Evolutionary conservation across 2,329 filamentous ascomycete species (phyloP).

Genomic region (Diaporthe caulivora): DNA sequence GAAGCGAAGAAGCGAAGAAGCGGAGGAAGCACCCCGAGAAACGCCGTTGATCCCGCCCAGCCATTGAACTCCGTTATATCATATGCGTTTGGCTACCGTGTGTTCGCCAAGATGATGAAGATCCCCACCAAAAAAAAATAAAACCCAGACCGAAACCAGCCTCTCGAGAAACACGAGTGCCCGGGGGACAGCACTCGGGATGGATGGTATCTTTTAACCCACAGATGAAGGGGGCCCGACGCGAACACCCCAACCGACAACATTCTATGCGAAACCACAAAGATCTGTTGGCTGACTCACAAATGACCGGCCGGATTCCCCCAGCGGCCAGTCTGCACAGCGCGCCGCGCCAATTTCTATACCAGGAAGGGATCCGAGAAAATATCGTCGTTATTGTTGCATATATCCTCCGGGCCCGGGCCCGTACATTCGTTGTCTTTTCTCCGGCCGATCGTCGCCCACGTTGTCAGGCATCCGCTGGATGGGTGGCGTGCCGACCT

Average conservation of each 20-base stretch:
- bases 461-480: constrained; percentile 50
- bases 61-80: constrained; percentile 25
- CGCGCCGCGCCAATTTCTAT: constrained; percentile 20
- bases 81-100: constrained; percentile 27
- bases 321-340: constrained; percentile 24
- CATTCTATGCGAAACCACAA: constrained; percentile 17
- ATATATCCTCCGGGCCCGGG: constrained; percentile 55
- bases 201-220: constrained; percentile 25
- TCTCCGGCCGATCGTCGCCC: constrained; percentile 60
- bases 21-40: background rate
- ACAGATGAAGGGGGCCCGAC: background rate
- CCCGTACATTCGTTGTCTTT: constrained; percentile 64
- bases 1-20: background rate
- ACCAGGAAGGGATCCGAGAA: background rate
- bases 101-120: constrained; percentile 19
- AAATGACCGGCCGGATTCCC: constrained; percentile 14
- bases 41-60: constrained; percentile 14
- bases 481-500: constrained; percentile 46
- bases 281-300: constrained; percentile 10
- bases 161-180: constrained; percentile 5
- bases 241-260: constrained; percentile 23
- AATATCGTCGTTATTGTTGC: constrained; percentile 48
- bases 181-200: constrained; percentile 1
- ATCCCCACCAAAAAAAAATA: background rate
- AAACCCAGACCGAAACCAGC: background rate